These are phyloP conservation scores for Comarum palustre DNA, from an alignment of 306 rosid species.

Conservation along the genomic window DNA sequence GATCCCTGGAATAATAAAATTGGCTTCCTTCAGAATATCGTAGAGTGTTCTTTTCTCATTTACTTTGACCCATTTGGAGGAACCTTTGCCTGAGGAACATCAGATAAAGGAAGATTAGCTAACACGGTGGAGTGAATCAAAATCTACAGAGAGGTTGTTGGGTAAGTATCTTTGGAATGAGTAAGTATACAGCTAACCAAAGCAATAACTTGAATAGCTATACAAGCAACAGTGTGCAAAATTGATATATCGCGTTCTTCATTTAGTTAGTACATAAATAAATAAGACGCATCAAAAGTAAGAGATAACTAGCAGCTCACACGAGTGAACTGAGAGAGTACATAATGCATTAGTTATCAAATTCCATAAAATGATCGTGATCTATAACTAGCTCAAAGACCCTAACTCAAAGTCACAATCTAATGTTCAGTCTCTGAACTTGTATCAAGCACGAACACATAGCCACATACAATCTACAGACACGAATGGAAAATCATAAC, in stretches of 20 bases:
- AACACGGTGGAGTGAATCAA: neutral
- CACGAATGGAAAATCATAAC: neutral
- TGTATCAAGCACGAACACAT: constrained; percentile 3
- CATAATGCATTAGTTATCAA: neutral
- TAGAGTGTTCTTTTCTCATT: constrained; percentile 61
- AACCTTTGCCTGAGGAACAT: constrained; percentile 37
- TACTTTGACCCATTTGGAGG: constrained; percentile 74
- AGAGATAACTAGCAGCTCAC: neutral
- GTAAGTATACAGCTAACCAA: neutral
- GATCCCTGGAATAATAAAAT: constrained; percentile 62
- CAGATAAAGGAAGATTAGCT: constrained; percentile 12
- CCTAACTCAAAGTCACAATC: neutral
- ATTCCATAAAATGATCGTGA: neutral
- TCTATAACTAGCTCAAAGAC: neutral
- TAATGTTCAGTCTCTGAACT: neutral
- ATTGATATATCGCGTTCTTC: neutral
- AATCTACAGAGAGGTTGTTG: neutral
- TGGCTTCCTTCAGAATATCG: constrained; percentile 53
- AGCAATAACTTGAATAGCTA: neutral
- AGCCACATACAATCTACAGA: neutral
- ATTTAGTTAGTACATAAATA: neutral
- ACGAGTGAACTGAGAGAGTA: neutral
- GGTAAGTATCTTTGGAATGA: neutral
- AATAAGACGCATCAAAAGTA: neutral
- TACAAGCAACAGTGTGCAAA: neutral